Percentiles rank a stretch among this genome's conserved stretches.
Evolutionary conservation across 306 rosid species (phyloP).

Genomic region (Vicia sativa): DNA sequence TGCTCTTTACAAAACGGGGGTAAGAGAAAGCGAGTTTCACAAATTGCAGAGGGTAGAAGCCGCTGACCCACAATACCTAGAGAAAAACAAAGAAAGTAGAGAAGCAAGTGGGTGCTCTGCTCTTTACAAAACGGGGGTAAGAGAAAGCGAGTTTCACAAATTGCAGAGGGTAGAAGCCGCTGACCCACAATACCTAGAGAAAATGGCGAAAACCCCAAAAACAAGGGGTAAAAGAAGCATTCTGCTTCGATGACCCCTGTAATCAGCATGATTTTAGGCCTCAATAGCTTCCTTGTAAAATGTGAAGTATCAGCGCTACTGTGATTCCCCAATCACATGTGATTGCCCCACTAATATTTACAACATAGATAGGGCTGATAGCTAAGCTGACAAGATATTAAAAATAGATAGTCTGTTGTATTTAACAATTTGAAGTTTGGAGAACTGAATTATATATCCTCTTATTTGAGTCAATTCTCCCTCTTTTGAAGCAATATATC

Average conservation of each 20-base stretch:
- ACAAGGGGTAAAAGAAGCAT: neutral
- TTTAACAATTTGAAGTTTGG: constrained; percentile 12
- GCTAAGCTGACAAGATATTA: neutral
- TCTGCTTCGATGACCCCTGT: neutral
- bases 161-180: too few relatives aligned
- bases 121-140: neutral
- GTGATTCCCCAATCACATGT: neutral
- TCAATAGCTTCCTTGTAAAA: neutral
- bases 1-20: too few relatives aligned
- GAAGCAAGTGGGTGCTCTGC: neutral
- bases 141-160: neutral
- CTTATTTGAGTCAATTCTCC: too few relatives aligned
- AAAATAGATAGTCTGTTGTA: neutral
- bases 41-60: too few relatives aligned
- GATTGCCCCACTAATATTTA: neutral
- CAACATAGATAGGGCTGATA: neutral
- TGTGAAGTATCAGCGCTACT: neutral
- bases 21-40: too few relatives aligned
- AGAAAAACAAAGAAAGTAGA: neutral
- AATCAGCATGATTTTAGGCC: neutral
- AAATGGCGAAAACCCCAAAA: neutral
- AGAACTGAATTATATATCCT: too few relatives aligned
- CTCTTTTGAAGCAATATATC: too few relatives aligned
- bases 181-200: too few relatives aligned
- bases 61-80: too few relatives aligned